Evolutionary conservation across 2,329 filamentous ascomycete genomes (phyloP).

Genomic region (Verticillium klebahnii): DNA sequence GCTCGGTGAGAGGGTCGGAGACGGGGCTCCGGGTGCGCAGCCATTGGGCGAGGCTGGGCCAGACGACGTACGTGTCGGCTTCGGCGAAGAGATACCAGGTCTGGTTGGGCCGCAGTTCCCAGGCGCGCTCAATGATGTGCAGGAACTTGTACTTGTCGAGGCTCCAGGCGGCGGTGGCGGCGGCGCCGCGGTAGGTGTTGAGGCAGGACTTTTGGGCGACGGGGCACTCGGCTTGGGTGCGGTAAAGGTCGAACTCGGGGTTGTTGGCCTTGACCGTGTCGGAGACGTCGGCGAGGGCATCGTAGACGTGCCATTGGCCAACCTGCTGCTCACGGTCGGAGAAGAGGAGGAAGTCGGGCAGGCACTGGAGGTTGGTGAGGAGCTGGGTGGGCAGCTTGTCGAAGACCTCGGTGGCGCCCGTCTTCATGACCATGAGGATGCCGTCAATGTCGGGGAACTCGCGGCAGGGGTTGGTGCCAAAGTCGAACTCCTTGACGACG

Average conservation of each 20-base stretch:
- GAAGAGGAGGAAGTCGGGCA: constrained; percentile 53
- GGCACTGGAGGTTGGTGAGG: constrained; percentile 47
- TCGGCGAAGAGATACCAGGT: constrained; percentile 60
- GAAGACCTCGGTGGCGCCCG: constrained; percentile 51
- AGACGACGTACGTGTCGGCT: constrained; percentile 54
- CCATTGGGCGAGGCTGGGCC: constrained; percentile 48
- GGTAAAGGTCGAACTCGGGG: constrained; percentile 42
- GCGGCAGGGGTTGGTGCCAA: constrained; percentile 29
- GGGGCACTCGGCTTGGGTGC: constrained; percentile 39
- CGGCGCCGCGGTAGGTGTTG: constrained; percentile 12
- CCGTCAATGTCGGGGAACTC: constrained; percentile 37
- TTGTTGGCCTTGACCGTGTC: constrained; percentile 30
- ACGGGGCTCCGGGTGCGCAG: constrained; percentile 36
- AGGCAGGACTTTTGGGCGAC: constrained; percentile 40
- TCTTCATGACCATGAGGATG: constrained; percentile 53
- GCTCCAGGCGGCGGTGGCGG: constrained; percentile 38
- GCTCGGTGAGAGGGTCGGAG: constrained; percentile 15
- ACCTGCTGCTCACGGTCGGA: constrained; percentile 51
- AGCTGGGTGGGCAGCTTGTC: constrained; percentile 52
- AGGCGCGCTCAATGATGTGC: constrained; percentile 52
- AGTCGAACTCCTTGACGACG: constrained; percentile 29
- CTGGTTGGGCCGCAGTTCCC: constrained; percentile 44
- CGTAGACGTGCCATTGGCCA: constrained; percentile 37
- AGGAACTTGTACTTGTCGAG: constrained; percentile 60
- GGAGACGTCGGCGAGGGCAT: constrained; percentile 34